Evolutionary conservation across 2,329 filamentous ascomycete genomes (phyloP), one percentile per base, ranked within the genome.

Genomic region (Fusarium tanahbumbuense): DNA sequence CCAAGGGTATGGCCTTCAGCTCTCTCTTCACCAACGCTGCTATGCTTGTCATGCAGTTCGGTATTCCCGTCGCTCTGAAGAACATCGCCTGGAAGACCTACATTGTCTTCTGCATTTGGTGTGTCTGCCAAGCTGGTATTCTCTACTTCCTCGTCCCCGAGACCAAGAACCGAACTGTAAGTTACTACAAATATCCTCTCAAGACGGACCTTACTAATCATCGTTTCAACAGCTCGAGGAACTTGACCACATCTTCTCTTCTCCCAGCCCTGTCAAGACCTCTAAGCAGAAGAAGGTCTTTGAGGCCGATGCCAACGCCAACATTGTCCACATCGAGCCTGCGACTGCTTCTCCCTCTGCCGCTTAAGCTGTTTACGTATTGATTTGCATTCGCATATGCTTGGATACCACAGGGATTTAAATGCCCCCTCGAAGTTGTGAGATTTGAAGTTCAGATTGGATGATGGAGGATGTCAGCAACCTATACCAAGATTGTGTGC

Each of bases 1-100:
- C 84, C 54, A 87, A 87, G 78, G 85, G 85, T 16, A 87, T 87
- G 83, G 85, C 83, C 3, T 83, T 87, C 70, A 83, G 75, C 74
- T 83, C 77, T 54, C 77, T 81, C 64, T 81, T 78, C 71, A 82
- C 81, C 87, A 42, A 82, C 61, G 78, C 81, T 56, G 60, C 73
- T 5, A 68, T 72, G 58, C 72, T 76, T 55, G 61, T 70, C 56
- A 84, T 82, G 68, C 81, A 84, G 74, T 83, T 83, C 59, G 82
- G 78, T 54, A 82, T 81, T 44, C 83, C 83, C 0, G 82, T 86
- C 3, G 80, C 83, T 4, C 78, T 87, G 41, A 78, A 82, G 27
- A 80, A 82, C 52, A 87, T 88, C 49, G 81, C 79, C 1, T 88
- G 84, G 85, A 82, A 83, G 65, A 85, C 84, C 0, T 88, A 87